phyloP scores from a whole-genome alignment of 2,329 filamentous ascomycete species.

The Fusarium veterinarium region DNA sequence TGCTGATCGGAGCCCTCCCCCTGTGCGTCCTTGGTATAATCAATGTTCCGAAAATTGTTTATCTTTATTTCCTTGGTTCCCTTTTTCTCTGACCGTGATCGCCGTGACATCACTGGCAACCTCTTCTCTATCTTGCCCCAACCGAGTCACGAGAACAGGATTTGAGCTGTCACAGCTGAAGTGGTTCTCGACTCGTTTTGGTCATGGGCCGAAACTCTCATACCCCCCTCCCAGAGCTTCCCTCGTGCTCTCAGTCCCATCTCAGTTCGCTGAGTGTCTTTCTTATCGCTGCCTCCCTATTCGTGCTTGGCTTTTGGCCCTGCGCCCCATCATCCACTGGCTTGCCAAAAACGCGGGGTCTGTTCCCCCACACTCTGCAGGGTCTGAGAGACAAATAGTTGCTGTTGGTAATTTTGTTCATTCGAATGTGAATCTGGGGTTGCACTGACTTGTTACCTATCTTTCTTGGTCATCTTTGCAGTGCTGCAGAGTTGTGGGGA shows the following conservation, averaged over 20 bases:
- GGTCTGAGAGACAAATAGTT: conserved; percentile 31
- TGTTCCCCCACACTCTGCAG: conserved; percentile 40
- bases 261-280: conserved; percentile 16
- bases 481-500: conserved; percentile 7
- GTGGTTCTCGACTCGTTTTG: conserved; percentile 35
- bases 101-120: conserved; percentile 54
- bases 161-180: conserved; percentile 31
- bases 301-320: conserved; percentile 33
- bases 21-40: neutral
- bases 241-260: conserved; percentile 37
- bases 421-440: conserved; percentile 6
- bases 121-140: conserved; percentile 11
- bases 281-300: conserved; percentile 42
- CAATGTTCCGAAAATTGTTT: neutral
- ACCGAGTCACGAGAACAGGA: conserved; percentile 29
- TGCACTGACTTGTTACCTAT: neutral
- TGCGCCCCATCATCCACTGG: conserved; percentile 39
- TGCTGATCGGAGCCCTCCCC: conserved; percentile 7
- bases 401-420: conserved; percentile 16
- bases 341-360: conserved; percentile 44
- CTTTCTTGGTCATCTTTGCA: conserved; percentile 2
- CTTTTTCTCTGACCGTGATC: conserved; percentile 49
- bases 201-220: conserved; percentile 34
- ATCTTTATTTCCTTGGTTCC: conserved; percentile 18
- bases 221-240: conserved; percentile 26